Conservation (phyloP, 129 eudicot species). For the Heracleum sosnowskyi region DNA sequence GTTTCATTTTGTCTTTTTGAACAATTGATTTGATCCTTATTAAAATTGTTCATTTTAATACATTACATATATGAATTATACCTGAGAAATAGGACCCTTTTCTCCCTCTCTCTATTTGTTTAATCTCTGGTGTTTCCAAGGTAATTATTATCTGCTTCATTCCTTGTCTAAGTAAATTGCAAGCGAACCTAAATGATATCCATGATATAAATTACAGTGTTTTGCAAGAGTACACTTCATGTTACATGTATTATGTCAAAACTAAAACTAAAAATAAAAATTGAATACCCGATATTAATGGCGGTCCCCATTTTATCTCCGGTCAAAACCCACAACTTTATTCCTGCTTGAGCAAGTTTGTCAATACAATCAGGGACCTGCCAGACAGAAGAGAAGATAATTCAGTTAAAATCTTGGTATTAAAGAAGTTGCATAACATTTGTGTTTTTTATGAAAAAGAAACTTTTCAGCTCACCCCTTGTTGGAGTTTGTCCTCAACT, state of each 20-base stretch:
- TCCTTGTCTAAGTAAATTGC: no score
- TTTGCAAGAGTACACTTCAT: background rate
- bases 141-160: no score
- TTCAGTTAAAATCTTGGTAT: background rate
- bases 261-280: background rate
- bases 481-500: conserved; percentile 11
- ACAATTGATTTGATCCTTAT: no score
- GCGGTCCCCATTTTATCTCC: conserved; percentile 20
- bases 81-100: no score
- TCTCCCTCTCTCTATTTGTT: no score
- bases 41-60: no score
- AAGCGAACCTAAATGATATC: no score
- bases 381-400: no score
- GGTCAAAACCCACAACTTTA: conserved; percentile 4
- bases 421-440: background rate
- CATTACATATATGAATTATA: no score
- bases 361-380: background rate
- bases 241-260: background rate
- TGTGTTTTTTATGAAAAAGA: background rate
- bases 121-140: no score
- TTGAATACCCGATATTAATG: conserved; percentile 45
- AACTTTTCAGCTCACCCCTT: conserved; percentile 7
- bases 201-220: no score
- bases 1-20: background rate
- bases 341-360: conserved; percentile 8